These are phyloP conservation scores for Pyrus hybrid DNA, from an alignment of 331 rosid species.

Conservation along the genomic window DNA sequence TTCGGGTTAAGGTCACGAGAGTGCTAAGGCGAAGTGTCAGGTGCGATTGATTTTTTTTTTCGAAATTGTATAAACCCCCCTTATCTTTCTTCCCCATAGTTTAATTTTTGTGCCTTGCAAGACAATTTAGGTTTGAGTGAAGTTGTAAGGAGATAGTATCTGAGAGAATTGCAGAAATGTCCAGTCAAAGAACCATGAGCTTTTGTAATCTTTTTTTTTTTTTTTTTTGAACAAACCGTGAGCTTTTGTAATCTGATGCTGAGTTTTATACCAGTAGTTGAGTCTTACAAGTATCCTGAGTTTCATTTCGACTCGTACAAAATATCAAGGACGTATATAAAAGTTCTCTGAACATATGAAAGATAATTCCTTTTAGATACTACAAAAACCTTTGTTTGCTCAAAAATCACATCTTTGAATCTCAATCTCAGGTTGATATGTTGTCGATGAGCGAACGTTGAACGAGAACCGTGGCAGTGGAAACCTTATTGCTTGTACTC, in stretches of 20 bases:
- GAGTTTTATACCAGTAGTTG: not conserved
- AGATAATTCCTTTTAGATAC: no score
- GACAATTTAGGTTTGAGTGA: not conserved
- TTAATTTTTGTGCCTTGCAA: not conserved
- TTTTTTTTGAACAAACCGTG: no score
- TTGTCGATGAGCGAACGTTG: no score
- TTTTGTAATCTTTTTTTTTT: conserved; percentile 8
- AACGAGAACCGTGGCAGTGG: not conserved
- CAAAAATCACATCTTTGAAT: no score
- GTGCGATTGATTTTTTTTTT: conserved; percentile 9
- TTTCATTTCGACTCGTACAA: not conserved
- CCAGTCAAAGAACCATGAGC: not conserved
- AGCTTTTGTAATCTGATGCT: not conserved
- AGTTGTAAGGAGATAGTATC: not conserved
- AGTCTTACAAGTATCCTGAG: not conserved
- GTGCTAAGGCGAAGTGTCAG: conserved; percentile 18
- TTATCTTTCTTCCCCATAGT: not conserved
- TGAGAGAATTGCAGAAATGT: not conserved
- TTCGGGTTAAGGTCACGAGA: conserved; percentile 16
- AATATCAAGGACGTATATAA: no score
- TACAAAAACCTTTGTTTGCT: not conserved
- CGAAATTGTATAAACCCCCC: not conserved
- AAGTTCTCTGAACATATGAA: no score
- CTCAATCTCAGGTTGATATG: no score
- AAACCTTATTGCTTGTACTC: not conserved